These are phyloP conservation scores for Acanthamoeba triangularis DNA, from an alignment of 208 protist genomes.

Conservation along the genomic window DNA sequence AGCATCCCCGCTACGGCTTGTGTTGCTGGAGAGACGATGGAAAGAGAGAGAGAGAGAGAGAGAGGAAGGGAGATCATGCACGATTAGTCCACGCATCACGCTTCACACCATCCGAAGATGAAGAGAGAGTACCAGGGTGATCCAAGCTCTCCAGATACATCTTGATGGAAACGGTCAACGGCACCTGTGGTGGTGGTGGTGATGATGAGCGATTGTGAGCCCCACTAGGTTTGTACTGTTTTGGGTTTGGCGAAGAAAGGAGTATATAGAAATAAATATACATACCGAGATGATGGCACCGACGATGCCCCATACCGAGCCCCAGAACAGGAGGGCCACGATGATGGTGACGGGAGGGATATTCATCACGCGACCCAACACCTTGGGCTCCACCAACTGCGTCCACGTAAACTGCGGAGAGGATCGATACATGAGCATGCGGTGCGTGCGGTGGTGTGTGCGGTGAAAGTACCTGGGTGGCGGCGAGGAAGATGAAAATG, in stretches of 20 bases:
- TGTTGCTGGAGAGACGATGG: background rate
- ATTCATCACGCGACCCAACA: conserved; percentile 35
- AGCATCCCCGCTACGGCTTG: background rate
- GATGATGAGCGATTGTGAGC: background rate
- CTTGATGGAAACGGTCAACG: conserved; percentile 49
- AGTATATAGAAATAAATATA: background rate
- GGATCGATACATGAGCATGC: background rate
- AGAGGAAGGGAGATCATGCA: no score
- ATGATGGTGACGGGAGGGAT: conserved; percentile 48
- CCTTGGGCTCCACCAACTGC: conserved; percentile 43
- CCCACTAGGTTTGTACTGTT: background rate
- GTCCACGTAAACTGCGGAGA: background rate
- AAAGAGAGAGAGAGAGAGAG: background rate
- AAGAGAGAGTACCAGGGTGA: background rate
- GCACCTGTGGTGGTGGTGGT: background rate
- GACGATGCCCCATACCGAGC: conserved; percentile 49
- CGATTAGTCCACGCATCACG: no score
- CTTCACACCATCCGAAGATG: no score
- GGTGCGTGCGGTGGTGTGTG: background rate
- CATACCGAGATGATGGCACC: conserved; percentile 38
- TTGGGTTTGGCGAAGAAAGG: background rate
- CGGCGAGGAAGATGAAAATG: conserved; percentile 21
- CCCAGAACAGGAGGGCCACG: conserved; percentile 62
- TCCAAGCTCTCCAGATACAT: conserved; percentile 56
- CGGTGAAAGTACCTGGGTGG: background rate